Evolutionary conservation across 495 filamentous ascomycete species (phyloP).

Genomic region (Letharia columbiana): DNA sequence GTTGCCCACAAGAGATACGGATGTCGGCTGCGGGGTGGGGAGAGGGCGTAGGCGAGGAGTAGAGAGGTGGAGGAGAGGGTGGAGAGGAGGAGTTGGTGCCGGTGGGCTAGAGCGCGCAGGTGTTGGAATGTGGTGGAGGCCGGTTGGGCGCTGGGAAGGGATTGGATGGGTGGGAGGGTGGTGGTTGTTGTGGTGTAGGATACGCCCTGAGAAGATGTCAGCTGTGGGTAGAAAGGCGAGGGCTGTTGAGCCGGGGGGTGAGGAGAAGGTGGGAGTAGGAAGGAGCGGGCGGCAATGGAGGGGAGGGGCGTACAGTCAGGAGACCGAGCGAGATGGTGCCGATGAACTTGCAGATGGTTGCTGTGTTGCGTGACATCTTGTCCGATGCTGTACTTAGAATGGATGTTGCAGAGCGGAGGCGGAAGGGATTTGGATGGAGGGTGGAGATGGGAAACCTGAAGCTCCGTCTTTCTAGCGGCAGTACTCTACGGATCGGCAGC

Average conservation of each 20-base stretch:
- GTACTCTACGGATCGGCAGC: background rate
- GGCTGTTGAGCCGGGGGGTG: background rate
- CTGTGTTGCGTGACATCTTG: constrained; percentile 48
- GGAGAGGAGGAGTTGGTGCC: constrained; percentile 52
- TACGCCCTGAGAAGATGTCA: constrained; percentile 52
- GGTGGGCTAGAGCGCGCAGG: constrained; percentile 49
- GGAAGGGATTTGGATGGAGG: background rate
- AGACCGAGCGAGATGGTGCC: constrained; percentile 81
- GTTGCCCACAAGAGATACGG: constrained; percentile 80
- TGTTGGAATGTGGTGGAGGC: constrained; percentile 57
- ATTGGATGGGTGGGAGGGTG: constrained; percentile 66
- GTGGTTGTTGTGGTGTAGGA: constrained; percentile 69
- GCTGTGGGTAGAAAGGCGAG: background rate
- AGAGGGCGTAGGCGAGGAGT: constrained; percentile 62
- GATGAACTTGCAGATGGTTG: constrained; percentile 78
- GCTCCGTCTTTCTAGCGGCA: background rate
- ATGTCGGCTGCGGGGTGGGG: constrained; percentile 60
- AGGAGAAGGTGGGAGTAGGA: constrained; percentile 14
- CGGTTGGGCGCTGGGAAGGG: constrained; percentile 60
- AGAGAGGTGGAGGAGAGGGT: constrained; percentile 54
- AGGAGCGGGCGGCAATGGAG: constrained; percentile 15
- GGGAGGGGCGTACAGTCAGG: constrained; percentile 57
- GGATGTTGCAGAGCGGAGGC: background rate
- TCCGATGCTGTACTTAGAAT: background rate
- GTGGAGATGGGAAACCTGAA: background rate